Conservation (phyloP, 345 rosid species). For the Eucalyptus cloeziana region DNA sequence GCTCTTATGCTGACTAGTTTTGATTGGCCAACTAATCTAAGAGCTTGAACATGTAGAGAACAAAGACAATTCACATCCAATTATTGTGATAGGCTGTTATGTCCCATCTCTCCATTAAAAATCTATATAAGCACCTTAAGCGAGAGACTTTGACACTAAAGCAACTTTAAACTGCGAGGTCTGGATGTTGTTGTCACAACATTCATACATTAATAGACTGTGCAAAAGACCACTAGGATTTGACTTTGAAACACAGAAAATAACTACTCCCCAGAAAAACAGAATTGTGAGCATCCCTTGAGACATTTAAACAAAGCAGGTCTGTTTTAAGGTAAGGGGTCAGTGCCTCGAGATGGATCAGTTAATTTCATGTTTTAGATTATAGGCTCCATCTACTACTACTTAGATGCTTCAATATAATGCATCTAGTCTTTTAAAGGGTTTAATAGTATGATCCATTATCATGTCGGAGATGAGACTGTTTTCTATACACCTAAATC, state of each 20-base stretch:
- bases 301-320: neutral
- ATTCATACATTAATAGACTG: neutral
- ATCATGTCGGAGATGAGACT: neutral
- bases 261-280: neutral
- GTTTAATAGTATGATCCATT: neutral
- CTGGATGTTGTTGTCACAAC: neutral
- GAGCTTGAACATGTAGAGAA: neutral
- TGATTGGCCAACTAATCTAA: neutral
- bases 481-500: neutral
- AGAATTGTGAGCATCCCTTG: neutral
- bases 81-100: neutral
- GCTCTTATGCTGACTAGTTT: neutral
- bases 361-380: neutral
- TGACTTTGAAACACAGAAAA: neutral
- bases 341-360: neutral
- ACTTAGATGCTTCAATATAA: neutral
- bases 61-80: neutral
- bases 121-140: neutral
- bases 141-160: neutral
- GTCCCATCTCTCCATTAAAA: neutral
- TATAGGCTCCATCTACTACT: neutral
- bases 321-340: neutral
- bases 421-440: neutral
- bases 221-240: neutral
- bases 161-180: neutral